Evolutionary conservation across 495 filamentous ascomycete genomes (phyloP), one percentile per base, ranked within the genome.

Genomic region (Aspergillus cristatus): DNA sequence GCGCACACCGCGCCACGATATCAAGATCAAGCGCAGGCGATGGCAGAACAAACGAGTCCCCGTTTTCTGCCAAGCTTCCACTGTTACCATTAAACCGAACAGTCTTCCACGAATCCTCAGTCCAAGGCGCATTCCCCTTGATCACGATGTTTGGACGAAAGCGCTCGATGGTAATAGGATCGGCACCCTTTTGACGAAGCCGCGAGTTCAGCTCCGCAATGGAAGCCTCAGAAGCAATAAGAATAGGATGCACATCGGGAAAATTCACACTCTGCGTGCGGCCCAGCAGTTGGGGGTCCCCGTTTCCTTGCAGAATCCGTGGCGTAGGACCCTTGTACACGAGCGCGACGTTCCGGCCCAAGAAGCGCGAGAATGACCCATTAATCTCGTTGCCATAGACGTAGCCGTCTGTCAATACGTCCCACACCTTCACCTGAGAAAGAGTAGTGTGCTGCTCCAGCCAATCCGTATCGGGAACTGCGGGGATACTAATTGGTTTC

Each of bases 131-230:
- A 3, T 70, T 67, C 2, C 81, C 82, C 3, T 62, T 62, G 35
- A 86, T 58, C 37, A 93, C 78, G 31, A 97, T 81, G 58, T 95
- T 97, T 4, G 90, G 76, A 28, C 90, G 72, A 60, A 94, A 95
- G 10, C 86, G 75, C 24, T 74, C 67, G 17, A 76, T 49, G 1
- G 53, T 62, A 32, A 69, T 62, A 0, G 47, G 41, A 18, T 60
- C 55, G 6, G 43, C 43, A 8, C 55, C 58, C 7, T 33, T 37
- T 7, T 8, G 10, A 2, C 7, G 22, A 1, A 69, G 37, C 8
- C 63, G 45, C 0, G 13, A 6, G 34, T 69, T 69, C 11, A 69
- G 41, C 35, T 69, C 65, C 0, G 42, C 38, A 10, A 78, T 56
- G 8, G 64, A 70, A 22, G 57, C 65, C 35, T 72, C 71, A 20